These are phyloP conservation scores for Cyathus striatus DNA, from an alignment of 768 basidiomycete genomes.

Conservation along the genomic window DNA sequence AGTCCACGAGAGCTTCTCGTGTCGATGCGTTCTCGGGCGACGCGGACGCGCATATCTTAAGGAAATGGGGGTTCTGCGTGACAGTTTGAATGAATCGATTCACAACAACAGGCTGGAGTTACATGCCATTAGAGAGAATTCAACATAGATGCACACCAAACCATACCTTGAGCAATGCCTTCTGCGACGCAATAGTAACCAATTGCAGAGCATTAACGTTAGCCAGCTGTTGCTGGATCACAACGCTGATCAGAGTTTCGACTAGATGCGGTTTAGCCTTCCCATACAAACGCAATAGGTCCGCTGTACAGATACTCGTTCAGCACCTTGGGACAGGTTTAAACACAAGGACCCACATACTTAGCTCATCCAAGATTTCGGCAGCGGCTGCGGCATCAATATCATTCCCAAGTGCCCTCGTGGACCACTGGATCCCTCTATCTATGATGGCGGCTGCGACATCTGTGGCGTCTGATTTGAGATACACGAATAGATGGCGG, in stretches of 20 bases:
- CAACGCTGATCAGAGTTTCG: constrained; percentile 65
- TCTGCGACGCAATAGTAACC: constrained; percentile 30
- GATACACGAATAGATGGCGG: constrained; percentile 12
- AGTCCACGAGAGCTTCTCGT: constrained; percentile 44
- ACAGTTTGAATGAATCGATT: constrained; percentile 76
- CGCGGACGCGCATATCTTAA: constrained; percentile 30
- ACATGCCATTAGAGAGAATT: no score
- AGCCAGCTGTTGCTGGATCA: constrained; percentile 56
- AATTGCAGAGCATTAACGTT: constrained; percentile 37
- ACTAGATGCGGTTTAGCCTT: constrained; percentile 51
- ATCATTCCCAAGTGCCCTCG: constrained; percentile 36
- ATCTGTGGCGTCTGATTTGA: constrained; percentile 14
- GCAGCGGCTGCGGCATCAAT: constrained; percentile 13
- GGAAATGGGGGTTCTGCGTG: constrained; percentile 65
- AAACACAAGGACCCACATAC: no score
- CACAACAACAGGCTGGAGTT: constrained; percentile 55
- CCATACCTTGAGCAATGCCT: constrained; percentile 61
- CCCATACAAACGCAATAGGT: constrained; percentile 20
- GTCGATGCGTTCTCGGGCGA: constrained; percentile 14
- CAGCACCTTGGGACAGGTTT: no score
- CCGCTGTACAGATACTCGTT: constrained; percentile 20
- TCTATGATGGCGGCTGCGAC: constrained; percentile 32
- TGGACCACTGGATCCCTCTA: constrained; percentile 47
- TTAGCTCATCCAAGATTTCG: constrained; percentile 25
- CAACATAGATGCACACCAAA: no score